Percentiles rank a stretch among this genome's conserved stretches.
These are phyloP conservation scores for Tuber brumale DNA, from an alignment of 495 filamentous ascomycete species.

Conservation along the genomic window DNA sequence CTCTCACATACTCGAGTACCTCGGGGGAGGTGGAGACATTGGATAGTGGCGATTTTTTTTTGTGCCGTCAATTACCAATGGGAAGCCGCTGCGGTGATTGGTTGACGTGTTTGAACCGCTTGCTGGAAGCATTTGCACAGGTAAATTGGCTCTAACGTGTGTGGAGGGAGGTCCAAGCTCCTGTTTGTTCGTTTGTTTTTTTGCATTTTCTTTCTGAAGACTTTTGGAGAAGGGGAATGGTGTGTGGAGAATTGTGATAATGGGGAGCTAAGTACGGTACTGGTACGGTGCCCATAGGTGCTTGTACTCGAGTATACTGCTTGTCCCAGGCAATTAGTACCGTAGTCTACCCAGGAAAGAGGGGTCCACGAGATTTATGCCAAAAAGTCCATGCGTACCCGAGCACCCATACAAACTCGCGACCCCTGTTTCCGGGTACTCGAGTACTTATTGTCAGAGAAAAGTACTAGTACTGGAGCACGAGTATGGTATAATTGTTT, in stretches of 20 bases:
- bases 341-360: too few species aligned
- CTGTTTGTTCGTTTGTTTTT: not conserved
- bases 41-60: not conserved
- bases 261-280: not conserved
- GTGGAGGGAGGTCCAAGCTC: not conserved
- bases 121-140: not conserved
- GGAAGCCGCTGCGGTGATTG: not conserved
- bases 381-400: too few species aligned
- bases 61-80: not conserved
- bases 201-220: not conserved
- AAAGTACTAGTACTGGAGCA: too few species aligned
- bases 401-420: too few species aligned
- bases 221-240: not conserved
- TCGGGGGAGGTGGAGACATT: not conserved
- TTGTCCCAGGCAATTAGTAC: too few species aligned
- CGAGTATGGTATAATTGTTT: not conserved
- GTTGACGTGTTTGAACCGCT: not conserved
- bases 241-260: not conserved
- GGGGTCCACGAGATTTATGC: too few species aligned
- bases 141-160: not conserved
- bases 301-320: not conserved
- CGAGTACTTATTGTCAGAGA: too few species aligned
- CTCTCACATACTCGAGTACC: not conserved
- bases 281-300: too few species aligned
- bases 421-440: too few species aligned